Percentiles rank a stretch among this genome's conserved stretches.
Conservation (phyloP, 1,284 basidiomycete species). For the Xerocomus minutiporus region DNA sequence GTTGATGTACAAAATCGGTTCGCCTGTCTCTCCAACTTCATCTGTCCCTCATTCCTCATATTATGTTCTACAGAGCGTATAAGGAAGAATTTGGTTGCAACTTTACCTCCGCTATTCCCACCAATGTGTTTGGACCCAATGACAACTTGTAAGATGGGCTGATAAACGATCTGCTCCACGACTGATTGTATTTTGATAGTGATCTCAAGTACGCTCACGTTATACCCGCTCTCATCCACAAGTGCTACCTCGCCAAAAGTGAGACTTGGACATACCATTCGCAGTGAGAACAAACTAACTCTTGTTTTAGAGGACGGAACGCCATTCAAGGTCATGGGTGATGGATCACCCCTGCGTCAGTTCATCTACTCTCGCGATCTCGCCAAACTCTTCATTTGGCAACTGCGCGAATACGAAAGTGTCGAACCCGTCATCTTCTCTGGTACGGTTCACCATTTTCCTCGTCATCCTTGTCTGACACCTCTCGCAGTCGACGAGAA, state of each 20-base stretch:
- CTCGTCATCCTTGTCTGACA: background rate
- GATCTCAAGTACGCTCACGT: conserved; percentile 87
- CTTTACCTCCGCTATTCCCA: conserved; percentile 90
- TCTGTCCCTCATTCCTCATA: background rate
- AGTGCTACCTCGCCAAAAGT: conserved; percentile 86
- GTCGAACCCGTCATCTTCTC: conserved; percentile 88
- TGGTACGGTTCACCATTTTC: conserved; percentile 40
- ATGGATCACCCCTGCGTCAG: conserved; percentile 84
- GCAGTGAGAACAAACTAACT: background rate
- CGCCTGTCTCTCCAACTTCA: conserved; percentile 22
- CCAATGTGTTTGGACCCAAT: conserved; percentile 84
- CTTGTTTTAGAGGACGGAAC: conserved; percentile 66
- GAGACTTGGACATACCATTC: conserved; percentile 17
- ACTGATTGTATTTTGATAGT: conserved; percentile 37
- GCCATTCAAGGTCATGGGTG: conserved; percentile 78
- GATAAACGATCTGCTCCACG: background rate
- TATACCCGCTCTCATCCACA: conserved; percentile 86
- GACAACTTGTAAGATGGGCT: conserved; percentile 63
- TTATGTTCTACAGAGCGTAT: conserved; percentile 60
- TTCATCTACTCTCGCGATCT: conserved; percentile 94
- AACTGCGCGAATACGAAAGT: conserved; percentile 80
- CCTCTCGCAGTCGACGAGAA: conserved; percentile 68
- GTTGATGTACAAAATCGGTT: conserved; percentile 91
- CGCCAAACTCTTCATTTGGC: conserved; percentile 90
- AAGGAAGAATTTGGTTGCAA: conserved; percentile 86